Evolutionary conservation across 768 basidiomycete species (phyloP), one percentile per base, ranked within the genome.

Genomic region (Boletus fagicola): DNA sequence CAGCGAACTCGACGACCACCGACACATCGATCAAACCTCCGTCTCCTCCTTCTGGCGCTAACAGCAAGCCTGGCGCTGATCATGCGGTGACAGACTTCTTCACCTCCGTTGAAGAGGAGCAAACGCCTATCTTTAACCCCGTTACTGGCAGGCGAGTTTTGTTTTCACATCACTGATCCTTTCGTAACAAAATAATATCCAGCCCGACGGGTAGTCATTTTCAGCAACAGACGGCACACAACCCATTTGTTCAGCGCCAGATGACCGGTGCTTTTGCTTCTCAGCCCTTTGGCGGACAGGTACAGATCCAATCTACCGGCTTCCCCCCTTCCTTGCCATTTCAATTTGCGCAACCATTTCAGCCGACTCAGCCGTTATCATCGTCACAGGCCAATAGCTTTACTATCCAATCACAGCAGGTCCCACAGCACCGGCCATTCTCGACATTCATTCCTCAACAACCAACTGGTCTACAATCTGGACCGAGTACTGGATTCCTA

Each of bases 41-140:
- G 3, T 54, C 76, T 2, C 60, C 72, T 10, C 51, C 64, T 7
- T 51, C 68, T 42, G 54, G 48, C 4, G 53, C 73, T 16, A 63
- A 66, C 9, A 64, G 67, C 46, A 77, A 77, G 56, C 62, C 72
- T 35, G 72, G 71, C n/a, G 61, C 56, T 35, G 77, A 72, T 59
- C 83, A 83, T 55, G 80, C 79, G 33, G 76, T 87, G 53, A 73
- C 83, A 20, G 96, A 98, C 72, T 94, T 99, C 77, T 97, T 99
- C 74, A 74, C 78, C 28, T 83, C 90, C 6, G 96, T 99, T 62
- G 94, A 97, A 69, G 80, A 83, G 53, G 85, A 88, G 54, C 87
- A 91, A 66, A 79, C 85, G 10, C 78, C 82, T n/a, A 84, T 84
- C 77, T 87, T 86, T 68, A 85, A 84, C 59, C 82, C 86, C 8